Evolutionary conservation across 257 asterid genomes (phyloP), one percentile per base, ranked within the genome.

Genomic region (Nicotiana paniculata): DNA sequence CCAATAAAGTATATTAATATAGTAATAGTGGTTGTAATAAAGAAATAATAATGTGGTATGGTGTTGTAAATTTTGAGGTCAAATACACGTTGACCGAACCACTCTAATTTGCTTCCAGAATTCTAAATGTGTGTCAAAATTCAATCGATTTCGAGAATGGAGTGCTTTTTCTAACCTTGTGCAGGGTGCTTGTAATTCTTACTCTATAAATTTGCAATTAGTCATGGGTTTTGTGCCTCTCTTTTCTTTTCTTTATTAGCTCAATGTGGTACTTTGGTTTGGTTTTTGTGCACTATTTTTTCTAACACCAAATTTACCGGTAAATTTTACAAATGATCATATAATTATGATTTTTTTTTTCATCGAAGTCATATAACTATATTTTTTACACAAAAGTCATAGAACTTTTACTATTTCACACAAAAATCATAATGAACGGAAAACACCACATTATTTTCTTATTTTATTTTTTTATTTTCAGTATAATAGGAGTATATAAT

Each of bases 161-260:
- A 11, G 54, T 59, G 39, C 63, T 69, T 55, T 84, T 11, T 55
- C 48, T 17, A 24, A 66, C 85, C 84, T 86, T 77, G 92, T 85
- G 87, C 90, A 82, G 88, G 83, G 91, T 69, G 88, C 86, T 85
- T 70, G 11, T 65, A 24, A 24, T 24, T 24, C 48, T 21, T 6
- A 83, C 63, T 13, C 82, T 26, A 43, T 80, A 87, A 18, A 77
- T 83, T 72, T 30, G 61, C 53, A 72, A 26, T 30, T 82, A 55
- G 62, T 84, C 85, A 82, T 81, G 95, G 90, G 89, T 81, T 76
- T 85, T 84, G 90, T 90, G 91, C 85, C 43, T 33, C 79, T 88
- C 89, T 85, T 7, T 35, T 0, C 3, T 74, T 59, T 74, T 74
- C 62, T 74, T 48, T 74, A 74, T 74, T 74, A 51, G 51, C 35